Conservation (phyloP, 495 filamentous ascomycete species). For the Clavariopsis aquatica region DNA sequence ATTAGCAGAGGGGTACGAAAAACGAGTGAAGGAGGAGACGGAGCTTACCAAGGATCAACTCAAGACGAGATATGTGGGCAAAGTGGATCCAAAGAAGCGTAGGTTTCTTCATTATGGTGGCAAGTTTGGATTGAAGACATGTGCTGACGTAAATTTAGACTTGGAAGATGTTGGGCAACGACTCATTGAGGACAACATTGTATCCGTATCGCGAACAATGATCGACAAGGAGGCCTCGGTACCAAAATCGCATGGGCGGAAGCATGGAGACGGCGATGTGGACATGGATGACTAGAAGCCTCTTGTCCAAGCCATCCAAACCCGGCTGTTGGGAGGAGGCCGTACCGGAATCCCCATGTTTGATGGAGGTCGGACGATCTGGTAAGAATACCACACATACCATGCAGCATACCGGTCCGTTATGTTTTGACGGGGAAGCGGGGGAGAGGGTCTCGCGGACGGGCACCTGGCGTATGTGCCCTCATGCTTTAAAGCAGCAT, state of each 20-base stretch:
- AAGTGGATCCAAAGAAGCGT: slow-evolving; percentile 98
- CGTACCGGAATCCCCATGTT: not conserved
- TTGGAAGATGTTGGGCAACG: slow-evolving; percentile 93
- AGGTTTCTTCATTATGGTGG: slow-evolving; percentile 41
- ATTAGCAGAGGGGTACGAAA: slow-evolving; percentile 95
- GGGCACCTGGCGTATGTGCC: not conserved
- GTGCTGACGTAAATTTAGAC: slow-evolving; percentile 55
- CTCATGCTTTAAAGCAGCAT: not conserved
- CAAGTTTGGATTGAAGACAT: not conserved
- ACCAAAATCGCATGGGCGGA: slow-evolving; percentile 50
- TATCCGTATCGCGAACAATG: slow-evolving; percentile 94
- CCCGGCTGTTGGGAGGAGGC: not conserved
- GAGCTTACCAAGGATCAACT: slow-evolving; percentile 95
- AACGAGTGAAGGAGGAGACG: slow-evolving; percentile 96
- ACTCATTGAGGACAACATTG: slow-evolving; percentile 98
- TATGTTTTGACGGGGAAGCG: too few species aligned
- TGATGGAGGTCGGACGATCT: not conserved
- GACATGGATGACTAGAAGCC: slow-evolving; percentile 51
- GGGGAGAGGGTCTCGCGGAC: not conserved
- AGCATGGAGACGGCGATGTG: slow-evolving; percentile 54
- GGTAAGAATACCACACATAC: not conserved
- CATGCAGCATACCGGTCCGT: too few species aligned
- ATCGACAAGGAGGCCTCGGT: slow-evolving; percentile 95
- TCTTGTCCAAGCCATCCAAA: not conserved
- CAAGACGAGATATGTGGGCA: slow-evolving; percentile 98